Conservation (phyloP, 2,329 filamentous ascomycete species). For the Aspergillus intermedius region DNA sequence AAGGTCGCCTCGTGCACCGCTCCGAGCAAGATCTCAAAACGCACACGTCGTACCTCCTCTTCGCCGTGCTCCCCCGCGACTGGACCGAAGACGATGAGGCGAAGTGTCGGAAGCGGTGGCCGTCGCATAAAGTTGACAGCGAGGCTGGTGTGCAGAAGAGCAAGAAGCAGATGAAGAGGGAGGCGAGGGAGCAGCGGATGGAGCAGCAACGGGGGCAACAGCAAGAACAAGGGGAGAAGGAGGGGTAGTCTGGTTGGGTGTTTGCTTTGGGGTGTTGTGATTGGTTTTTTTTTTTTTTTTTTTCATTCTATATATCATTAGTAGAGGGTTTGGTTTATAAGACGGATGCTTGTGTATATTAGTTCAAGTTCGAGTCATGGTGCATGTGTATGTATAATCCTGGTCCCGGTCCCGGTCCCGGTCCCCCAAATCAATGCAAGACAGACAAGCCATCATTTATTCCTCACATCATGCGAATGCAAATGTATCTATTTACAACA, state of each 20-base stretch:
- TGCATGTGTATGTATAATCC: background rate
- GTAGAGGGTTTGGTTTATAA: background rate
- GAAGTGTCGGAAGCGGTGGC: conserved; percentile 58
- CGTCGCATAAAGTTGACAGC: conserved; percentile 46
- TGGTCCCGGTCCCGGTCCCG: background rate
- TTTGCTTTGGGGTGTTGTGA: too few relatives aligned
- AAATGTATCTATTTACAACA: conserved; percentile 8
- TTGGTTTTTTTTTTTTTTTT: too few relatives aligned
- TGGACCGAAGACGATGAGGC: conserved; percentile 82
- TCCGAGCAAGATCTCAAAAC: conserved; percentile 87
- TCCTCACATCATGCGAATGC: conserved; percentile 1
- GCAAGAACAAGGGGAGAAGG: conserved; percentile 1
- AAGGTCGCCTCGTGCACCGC: conserved; percentile 71
- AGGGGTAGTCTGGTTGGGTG: background rate
- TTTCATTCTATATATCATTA: too few relatives aligned
- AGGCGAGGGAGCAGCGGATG: conserved; percentile 42
- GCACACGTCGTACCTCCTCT: conserved; percentile 94
- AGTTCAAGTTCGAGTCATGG: too few relatives aligned
- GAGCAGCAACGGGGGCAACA: conserved; percentile 9
- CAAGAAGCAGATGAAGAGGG: conserved; percentile 33
- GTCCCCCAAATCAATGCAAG: background rate
- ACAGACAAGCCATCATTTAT: background rate
- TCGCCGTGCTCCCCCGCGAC: conserved; percentile 77
- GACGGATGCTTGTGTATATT: too few relatives aligned
- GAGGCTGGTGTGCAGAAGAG: conserved; percentile 24